Conservation (phyloP, 768 basidiomycete genomes). For the Boletus huronensis region DNA sequence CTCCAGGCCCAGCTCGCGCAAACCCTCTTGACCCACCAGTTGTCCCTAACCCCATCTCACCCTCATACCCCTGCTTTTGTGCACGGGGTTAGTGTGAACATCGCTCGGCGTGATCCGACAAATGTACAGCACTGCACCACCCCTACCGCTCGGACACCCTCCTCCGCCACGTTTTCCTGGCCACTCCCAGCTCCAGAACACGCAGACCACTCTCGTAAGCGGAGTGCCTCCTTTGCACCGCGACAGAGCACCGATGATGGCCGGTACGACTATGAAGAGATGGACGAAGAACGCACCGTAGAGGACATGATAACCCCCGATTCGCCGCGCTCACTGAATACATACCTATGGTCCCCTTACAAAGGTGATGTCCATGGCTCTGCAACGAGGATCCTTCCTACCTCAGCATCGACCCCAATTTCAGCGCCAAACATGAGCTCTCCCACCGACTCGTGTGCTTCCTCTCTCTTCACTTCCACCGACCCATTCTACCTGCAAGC, state of each 20-base stretch:
- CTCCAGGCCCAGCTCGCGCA: conserved; percentile 46
- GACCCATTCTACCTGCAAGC: conserved; percentile 51
- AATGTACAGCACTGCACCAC: conserved; percentile 40
- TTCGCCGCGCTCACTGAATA: conserved; percentile 27
- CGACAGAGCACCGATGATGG: conserved; percentile 25
- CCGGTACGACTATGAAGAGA: conserved; percentile 35
- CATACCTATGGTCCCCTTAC: conserved; percentile 25
- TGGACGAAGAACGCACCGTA: conserved; percentile 44
- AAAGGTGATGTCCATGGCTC: conserved; percentile 13
- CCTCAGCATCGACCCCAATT: conserved; percentile 17
- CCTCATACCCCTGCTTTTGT: conserved; percentile 17
- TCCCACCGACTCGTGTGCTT: conserved; percentile 21
- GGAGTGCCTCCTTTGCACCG: conserved; percentile 27
- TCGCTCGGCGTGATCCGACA: conserved; percentile 30
- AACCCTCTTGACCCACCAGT: conserved; percentile 36
- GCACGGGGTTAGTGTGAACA: conserved; percentile 19
- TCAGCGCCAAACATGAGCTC: conserved; percentile 12
- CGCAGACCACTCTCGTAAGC: conserved; percentile 23
- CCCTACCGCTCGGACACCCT: conserved; percentile 37
- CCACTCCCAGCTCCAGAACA: conserved; percentile 24
- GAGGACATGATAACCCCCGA: conserved; percentile 42
- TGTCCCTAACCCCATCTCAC: conserved; percentile 20
- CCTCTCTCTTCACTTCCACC: conserved; percentile 41
- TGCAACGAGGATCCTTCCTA: conserved; percentile 21
- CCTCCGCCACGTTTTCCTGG: conserved; percentile 30